These are phyloP conservation scores for Ceratobasidium sp. DNA, from an alignment of 1,284 basidiomycete species.

Conservation along the genomic window DNA sequence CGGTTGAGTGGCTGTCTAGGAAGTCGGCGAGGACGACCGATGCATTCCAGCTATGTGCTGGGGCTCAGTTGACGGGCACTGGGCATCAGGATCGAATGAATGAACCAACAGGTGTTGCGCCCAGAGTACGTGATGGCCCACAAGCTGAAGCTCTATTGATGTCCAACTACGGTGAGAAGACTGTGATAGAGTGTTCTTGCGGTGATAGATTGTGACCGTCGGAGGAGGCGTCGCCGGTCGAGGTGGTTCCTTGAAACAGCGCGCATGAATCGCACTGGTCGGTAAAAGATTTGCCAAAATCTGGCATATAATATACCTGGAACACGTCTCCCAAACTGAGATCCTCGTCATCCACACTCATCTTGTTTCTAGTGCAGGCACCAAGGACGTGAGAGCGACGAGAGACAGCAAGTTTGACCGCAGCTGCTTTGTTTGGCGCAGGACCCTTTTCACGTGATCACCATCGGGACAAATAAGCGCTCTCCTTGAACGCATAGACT, in stretches of 20 bases:
- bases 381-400: background rate
- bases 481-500: background rate
- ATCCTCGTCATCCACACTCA: conserved; percentile 7
- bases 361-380: background rate
- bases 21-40: conserved; percentile 77
- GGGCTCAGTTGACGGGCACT: background rate
- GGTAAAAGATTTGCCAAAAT: background rate
- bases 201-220: conserved; percentile 50
- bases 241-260: conserved; percentile 46
- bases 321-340: conserved; percentile 12
- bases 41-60: conserved; percentile 79
- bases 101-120: conserved; percentile 80
- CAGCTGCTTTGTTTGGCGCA: background rate
- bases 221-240: conserved; percentile 48
- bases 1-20: conserved; percentile 62
- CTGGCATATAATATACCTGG: conserved; percentile 6
- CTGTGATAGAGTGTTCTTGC: conserved; percentile 43
- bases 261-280: background rate
- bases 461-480: background rate
- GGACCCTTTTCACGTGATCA: background rate
- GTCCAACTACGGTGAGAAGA: conserved; percentile 41
- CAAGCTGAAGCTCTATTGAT: conserved; percentile 72
- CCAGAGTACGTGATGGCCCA: conserved; percentile 91
- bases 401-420: background rate
- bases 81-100: background rate